These are phyloP conservation scores for Pichia sp. DNA, from an alignment of 1,139 yeast genomes.

Conservation along the genomic window DNA sequence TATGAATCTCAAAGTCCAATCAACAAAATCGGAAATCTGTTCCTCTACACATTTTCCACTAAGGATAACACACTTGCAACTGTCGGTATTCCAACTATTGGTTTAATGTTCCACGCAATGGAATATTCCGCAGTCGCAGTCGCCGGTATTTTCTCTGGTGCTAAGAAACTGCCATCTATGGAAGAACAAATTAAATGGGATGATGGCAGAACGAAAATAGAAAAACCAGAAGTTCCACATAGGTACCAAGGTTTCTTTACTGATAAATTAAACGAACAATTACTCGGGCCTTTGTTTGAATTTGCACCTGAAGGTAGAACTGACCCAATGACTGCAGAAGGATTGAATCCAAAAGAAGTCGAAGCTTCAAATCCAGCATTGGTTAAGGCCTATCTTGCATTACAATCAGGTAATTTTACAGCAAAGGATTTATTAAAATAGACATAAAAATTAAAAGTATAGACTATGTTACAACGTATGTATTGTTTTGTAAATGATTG, in stretches of 20 bases:
- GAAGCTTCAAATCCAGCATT: constrained; percentile 17
- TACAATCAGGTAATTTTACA: constrained; percentile 9
- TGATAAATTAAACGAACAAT: constrained; percentile 16
- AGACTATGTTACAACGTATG: not conserved
- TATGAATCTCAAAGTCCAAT: constrained; percentile 14
- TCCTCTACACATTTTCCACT: constrained; percentile 39
- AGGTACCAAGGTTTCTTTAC: constrained; percentile 18
- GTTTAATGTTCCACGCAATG: constrained; percentile 42
- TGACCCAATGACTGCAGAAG: constrained; percentile 15
- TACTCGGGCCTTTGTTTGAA: constrained; percentile 20
- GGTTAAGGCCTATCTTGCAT: constrained; percentile 14
- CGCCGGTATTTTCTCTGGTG: constrained; percentile 47
- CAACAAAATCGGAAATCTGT: constrained; percentile 35
- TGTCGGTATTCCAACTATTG: constrained; percentile 41
- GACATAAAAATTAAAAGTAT: not conserved
- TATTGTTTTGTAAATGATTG: not conserved
- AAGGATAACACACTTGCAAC: constrained; percentile 45
- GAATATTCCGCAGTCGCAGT: constrained; percentile 46
- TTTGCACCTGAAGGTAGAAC: constrained; percentile 17
- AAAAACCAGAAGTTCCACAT: constrained; percentile 21
- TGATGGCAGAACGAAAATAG: constrained; percentile 17
- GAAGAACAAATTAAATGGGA: constrained; percentile 29
- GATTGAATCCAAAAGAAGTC: constrained; percentile 13
- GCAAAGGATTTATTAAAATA: constrained; percentile 11
- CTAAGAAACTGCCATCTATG: constrained; percentile 26